These are phyloP conservation scores for Puccinia brachypodii DNA, from an alignment of 1,284 basidiomycete species.

Conservation along the genomic window DNA sequence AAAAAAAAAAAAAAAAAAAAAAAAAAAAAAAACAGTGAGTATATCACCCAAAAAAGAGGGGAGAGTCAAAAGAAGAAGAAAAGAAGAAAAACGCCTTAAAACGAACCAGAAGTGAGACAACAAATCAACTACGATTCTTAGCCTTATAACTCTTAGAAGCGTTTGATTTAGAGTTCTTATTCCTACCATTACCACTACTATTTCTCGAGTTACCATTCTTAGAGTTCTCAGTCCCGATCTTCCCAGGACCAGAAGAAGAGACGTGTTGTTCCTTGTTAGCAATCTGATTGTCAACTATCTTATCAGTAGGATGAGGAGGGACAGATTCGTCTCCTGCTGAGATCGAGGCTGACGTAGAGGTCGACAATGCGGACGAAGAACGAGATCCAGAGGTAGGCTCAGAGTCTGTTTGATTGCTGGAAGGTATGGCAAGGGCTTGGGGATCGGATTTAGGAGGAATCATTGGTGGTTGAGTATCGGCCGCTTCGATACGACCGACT, in stretches of 20 bases:
- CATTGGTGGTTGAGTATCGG: too few species aligned
- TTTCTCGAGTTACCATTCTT: neutral
- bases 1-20: neutral
- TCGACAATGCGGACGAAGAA: neutral
- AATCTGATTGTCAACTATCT: too few species aligned
- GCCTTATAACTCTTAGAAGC: neutral
- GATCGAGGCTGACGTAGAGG: neutral
- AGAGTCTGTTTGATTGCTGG: neutral
- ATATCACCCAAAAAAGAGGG: neutral
- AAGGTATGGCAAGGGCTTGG: neutral
- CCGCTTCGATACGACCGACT: too few species aligned
- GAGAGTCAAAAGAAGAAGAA: neutral
- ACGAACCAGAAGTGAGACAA: neutral
- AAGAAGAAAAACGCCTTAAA: neutral
- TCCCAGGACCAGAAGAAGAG: too few species aligned
- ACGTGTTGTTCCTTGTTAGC: neutral
- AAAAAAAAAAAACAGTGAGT: neutral
- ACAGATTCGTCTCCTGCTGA: neutral
- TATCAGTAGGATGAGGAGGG: too few species aligned
- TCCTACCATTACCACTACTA: neutral
- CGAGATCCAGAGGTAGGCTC: slow-evolving; percentile 10
- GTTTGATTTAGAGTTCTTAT: too few species aligned
- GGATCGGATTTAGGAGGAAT: too few species aligned
- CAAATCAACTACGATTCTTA: neutral
- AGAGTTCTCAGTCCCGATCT: neutral